phyloP scores from a whole-genome alignment of 371 early-diverging fungal species.

The Rhizomucor miehei region DNA sequence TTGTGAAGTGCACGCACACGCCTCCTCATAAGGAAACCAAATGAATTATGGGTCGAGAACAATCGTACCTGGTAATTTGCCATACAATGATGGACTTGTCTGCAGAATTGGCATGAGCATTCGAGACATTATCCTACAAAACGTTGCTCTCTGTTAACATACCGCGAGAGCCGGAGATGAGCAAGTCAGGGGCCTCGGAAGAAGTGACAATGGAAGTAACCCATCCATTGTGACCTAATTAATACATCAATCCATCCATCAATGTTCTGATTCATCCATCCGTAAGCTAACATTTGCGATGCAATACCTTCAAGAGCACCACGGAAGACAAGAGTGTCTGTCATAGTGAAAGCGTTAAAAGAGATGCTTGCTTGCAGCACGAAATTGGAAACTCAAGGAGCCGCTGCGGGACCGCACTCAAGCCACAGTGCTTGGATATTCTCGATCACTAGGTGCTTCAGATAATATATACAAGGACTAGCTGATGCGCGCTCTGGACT shows the following conservation, averaged over 20 bases:
- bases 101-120: slow-evolving; percentile 13
- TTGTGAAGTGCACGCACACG: too few species aligned
- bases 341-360: neutral
- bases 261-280: slow-evolving; percentile 6
- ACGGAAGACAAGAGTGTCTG: slow-evolving; percentile 12
- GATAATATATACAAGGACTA: too few species aligned
- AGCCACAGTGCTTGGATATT: too few species aligned
- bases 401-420: too few species aligned
- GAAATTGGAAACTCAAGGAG: too few species aligned
- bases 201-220: slow-evolving; percentile 16
- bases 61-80: slow-evolving; percentile 76
- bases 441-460: too few species aligned
- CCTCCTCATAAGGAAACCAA: too few species aligned
- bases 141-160: too few species aligned
- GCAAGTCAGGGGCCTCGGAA: slow-evolving; percentile 15
- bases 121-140: neutral
- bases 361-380: too few species aligned
- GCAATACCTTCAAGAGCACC: slow-evolving; percentile 8
- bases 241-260: slow-evolving; percentile 19
- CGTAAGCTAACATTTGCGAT: slow-evolving; percentile 31
- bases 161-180: slow-evolving; percentile 18
- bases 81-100: slow-evolving; percentile 97
- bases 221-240: slow-evolving; percentile 17
- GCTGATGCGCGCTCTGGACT: too few species aligned
- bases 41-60: too few species aligned